Percentiles rank a stretch among this genome's conserved stretches.
Evolutionary conservation across 1,284 basidiomycete genomes (phyloP).

Genomic region (Sporisorium scitamineum): DNA sequence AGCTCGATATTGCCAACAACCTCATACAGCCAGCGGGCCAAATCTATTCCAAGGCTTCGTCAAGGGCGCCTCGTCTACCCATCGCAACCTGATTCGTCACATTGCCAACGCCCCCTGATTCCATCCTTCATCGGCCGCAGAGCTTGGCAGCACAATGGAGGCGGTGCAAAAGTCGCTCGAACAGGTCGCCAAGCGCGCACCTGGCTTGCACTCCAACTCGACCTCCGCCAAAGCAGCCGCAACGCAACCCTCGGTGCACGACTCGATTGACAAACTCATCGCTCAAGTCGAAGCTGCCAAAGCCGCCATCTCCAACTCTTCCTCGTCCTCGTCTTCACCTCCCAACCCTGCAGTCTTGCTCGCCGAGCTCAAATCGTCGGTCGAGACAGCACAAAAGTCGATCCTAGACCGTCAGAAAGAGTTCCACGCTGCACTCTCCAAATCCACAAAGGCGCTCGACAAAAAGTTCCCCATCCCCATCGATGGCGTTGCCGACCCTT

Average conservation of each 20-base stretch:
- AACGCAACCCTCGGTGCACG: constrained; percentile 42
- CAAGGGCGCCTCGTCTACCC: neutral
- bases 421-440: constrained; percentile 56
- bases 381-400: constrained; percentile 47
- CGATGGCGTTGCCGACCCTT: constrained; percentile 55
- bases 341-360: constrained; percentile 23
- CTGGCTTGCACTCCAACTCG: constrained; percentile 45
- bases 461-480: constrained; percentile 58
- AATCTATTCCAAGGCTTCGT: neutral
- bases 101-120: neutral
- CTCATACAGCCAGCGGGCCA: neutral
- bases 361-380: constrained; percentile 37
- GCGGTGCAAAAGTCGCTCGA: constrained; percentile 62
- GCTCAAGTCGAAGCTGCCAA: constrained; percentile 53
- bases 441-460: constrained; percentile 60
- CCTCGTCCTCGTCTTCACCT: constrained; percentile 9
- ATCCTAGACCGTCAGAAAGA: constrained; percentile 60
- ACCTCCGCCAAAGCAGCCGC: constrained; percentile 32
- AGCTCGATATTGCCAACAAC: neutral
- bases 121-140: neutral
- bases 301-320: constrained; percentile 20
- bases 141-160: constrained; percentile 52
- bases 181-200: constrained; percentile 47
- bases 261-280: constrained; percentile 59
- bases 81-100: neutral